Percentiles rank a stretch among this genome's conserved stretches.
phyloP scores from a whole-genome alignment of 352 stramenopile species.

The Globisporangium uncinulatum region DNA sequence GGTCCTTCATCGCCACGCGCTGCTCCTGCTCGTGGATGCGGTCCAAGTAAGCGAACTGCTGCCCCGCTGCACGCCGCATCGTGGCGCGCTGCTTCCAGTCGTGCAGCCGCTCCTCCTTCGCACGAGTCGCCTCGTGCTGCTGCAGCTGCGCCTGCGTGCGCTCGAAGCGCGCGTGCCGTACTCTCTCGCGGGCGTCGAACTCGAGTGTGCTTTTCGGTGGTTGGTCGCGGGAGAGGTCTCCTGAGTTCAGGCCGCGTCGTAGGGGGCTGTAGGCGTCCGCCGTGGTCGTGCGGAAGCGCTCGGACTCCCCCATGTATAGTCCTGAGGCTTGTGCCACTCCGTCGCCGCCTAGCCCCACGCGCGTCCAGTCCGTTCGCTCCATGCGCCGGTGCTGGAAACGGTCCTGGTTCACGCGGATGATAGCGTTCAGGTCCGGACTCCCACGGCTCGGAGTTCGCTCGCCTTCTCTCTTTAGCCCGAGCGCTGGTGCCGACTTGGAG shows the following conservation, averaged over 20 bases:
- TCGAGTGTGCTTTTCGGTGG: conserved; percentile 25
- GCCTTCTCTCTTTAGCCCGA: conserved; percentile 12
- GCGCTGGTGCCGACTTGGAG: conserved; percentile 18
- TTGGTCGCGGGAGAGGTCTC: conserved; percentile 33
- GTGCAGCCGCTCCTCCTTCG: conserved; percentile 29
- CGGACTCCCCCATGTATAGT: conserved; percentile 28
- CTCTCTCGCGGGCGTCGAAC: conserved; percentile 21
- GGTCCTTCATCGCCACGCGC: conserved; percentile 35
- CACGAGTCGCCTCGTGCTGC: conserved; percentile 21
- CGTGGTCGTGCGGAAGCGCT: conserved; percentile 58
- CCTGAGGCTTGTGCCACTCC: conserved; percentile 38
- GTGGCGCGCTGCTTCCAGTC: conserved; percentile 54
- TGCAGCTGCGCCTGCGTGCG: conserved; percentile 36
- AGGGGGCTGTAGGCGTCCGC: conserved; percentile 48
- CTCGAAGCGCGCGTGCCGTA: conserved; percentile 34
- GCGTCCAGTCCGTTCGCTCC: conserved; percentile 69
- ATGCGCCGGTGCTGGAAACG: conserved; percentile 47
- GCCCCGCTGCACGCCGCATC: conserved; percentile 36
- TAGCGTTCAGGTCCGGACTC: conserved; percentile 18
- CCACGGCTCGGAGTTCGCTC: neutral
- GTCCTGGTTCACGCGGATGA: conserved; percentile 39
- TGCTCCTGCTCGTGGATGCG: conserved; percentile 57
- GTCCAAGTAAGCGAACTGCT: conserved; percentile 56
- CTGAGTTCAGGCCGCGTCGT: conserved; percentile 27
- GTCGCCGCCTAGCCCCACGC: conserved; percentile 68